Evolutionary conservation across 768 basidiomycete genomes (phyloP).

Genomic region (Amanita molliuscula): DNA sequence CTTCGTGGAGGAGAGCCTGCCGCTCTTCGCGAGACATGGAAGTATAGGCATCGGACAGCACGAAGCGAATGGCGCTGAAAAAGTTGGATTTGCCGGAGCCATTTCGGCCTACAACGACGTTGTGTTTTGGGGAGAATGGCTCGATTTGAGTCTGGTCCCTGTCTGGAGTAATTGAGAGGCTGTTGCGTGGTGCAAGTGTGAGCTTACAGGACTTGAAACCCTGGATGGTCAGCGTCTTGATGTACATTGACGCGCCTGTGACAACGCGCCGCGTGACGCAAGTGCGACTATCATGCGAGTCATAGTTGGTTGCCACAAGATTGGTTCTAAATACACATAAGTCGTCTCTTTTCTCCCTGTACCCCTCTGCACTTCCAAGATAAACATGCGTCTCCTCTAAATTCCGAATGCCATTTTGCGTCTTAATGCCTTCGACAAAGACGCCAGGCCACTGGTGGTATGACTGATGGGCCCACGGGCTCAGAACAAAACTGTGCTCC

Average conservation of each 20-base stretch:
- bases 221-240: slow-evolving; percentile 84
- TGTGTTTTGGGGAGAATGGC: slow-evolving; percentile 88
- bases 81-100: slow-evolving; percentile 99
- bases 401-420: no score
- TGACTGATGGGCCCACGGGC: no score
- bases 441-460: no score
- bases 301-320: no score
- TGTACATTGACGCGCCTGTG: slow-evolving; percentile 45
- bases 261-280: neutral
- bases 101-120: slow-evolving; percentile 96
- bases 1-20: slow-evolving; percentile 89
- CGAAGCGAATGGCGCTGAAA: slow-evolving; percentile 95
- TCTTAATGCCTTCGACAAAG: no score
- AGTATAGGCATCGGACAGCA: slow-evolving; percentile 94
- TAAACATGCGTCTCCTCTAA: no score
- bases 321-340: no score
- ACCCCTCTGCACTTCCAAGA: no score
- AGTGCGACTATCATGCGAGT: no score
- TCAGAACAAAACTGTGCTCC: no score
- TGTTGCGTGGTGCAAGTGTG: neutral
- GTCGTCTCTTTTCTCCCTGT: no score
- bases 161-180: slow-evolving; percentile 30
- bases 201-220: slow-evolving; percentile 97
- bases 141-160: slow-evolving; percentile 88
- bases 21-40: slow-evolving; percentile 92